phyloP scores from a whole-genome alignment of 2,329 filamentous ascomycete species.

The Penicillium sp. region DNA sequence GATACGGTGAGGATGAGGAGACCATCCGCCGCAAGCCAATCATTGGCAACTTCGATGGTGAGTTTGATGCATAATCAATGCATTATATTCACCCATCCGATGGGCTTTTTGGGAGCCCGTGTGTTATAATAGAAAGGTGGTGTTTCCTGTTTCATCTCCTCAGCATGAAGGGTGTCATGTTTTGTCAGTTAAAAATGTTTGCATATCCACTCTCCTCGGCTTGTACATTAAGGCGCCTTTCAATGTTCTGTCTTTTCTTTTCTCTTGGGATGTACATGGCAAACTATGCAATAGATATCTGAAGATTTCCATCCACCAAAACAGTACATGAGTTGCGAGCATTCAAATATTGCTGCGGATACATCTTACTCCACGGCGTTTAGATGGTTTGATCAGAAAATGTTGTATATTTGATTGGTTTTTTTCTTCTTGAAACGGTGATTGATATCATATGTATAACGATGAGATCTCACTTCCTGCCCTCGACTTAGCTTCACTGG shows the following conservation, averaged over 20 bases:
- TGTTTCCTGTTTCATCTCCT: slow-evolving; percentile 12
- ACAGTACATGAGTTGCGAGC: neutral
- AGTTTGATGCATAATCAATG: slow-evolving; percentile 24
- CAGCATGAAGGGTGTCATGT: slow-evolving; percentile 12
- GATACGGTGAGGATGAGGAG: slow-evolving; percentile 44
- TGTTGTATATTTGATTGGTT: neutral
- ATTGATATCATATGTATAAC: neutral
- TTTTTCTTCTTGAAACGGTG: neutral
- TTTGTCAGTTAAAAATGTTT: slow-evolving; percentile 10
- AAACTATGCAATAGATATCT: neutral
- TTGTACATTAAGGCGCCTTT: slow-evolving; percentile 27
- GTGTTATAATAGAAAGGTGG: slow-evolving; percentile 25
- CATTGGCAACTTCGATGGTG: slow-evolving; percentile 40
- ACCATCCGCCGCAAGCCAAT: slow-evolving; percentile 40
- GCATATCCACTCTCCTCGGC: slow-evolving; percentile 24
- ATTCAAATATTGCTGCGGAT: neutral
- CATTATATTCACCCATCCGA: neutral
- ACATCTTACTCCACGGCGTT: neutral
- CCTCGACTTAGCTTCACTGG: neutral
- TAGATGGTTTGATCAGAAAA: neutral
- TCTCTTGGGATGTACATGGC: neutral
- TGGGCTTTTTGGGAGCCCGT: neutral
- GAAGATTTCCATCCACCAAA: neutral
- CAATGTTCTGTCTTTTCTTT: slow-evolving; percentile 12
- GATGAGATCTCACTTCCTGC: neutral